A percentile compares a stretch with the other conserved stretches of the same genome.
These are phyloP conservation scores for Cystobasidiaceae sp. DNA, from an alignment of 1,284 basidiomycete species.

Conservation along the genomic window DNA sequence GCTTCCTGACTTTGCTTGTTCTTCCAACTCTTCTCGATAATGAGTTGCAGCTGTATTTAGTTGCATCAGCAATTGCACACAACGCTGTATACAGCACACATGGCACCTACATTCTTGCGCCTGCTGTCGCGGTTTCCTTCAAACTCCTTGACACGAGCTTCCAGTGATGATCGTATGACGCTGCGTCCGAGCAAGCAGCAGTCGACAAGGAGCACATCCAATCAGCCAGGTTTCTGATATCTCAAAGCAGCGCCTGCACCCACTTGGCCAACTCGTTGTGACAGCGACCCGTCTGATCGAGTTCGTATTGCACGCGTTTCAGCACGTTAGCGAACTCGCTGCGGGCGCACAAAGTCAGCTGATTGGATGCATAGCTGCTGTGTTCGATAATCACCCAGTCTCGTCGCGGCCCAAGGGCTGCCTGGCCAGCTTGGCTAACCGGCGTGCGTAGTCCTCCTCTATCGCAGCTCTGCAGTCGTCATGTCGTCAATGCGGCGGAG, in stretches of 20 bases:
- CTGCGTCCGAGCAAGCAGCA: not conserved
- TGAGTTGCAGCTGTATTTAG: slow-evolving; percentile 53
- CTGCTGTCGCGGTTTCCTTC: slow-evolving; percentile 63
- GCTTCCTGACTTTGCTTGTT: slow-evolving; percentile 75
- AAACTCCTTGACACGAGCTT: slow-evolving; percentile 59
- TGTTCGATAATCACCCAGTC: slow-evolving; percentile 71
- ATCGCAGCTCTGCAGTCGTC: slow-evolving; percentile 51
- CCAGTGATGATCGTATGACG: slow-evolving; percentile 61
- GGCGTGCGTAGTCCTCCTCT: slow-evolving; percentile 93
- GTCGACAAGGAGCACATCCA: not conserved
- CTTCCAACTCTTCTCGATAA: slow-evolving; percentile 82
- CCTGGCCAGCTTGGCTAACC: slow-evolving; percentile 75
- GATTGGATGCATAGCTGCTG: slow-evolving; percentile 50
- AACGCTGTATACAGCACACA: not conserved
- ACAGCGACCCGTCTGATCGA: slow-evolving; percentile 26
- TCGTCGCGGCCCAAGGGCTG: slow-evolving; percentile 75
- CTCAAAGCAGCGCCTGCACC: not conserved
- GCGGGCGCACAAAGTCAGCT: not conserved
- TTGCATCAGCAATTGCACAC: not conserved
- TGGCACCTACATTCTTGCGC: slow-evolving; percentile 55
- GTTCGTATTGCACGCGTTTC: slow-evolving; percentile 24
- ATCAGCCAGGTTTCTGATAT: not conserved
- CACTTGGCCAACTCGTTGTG: slow-evolving; percentile 30
- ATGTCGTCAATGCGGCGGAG: not conserved
- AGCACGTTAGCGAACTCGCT: slow-evolving; percentile 39